Evolutionary conservation across 768 basidiomycete genomes (phyloP).

Genomic region (Panus rudis): DNA sequence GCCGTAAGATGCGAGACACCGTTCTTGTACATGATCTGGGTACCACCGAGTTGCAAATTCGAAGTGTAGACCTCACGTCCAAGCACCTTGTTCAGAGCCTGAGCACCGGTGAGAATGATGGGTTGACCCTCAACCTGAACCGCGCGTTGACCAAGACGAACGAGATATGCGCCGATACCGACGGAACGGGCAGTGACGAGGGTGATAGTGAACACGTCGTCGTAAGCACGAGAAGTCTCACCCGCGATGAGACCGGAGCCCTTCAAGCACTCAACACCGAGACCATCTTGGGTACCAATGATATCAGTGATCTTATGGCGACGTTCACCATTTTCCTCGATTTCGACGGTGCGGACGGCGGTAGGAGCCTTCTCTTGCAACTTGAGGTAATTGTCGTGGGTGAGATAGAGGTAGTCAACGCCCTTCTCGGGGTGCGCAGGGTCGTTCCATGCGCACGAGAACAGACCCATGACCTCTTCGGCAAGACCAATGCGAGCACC

Average conservation of each 20-base stretch:
- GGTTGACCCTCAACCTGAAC: conserved; percentile 99
- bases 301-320: conserved; percentile 94
- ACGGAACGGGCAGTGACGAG: conserved; percentile 98
- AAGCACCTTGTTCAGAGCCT: conserved; percentile 96
- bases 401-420: conserved; percentile 92
- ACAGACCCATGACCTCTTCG: conserved; percentile 82
- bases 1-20: conserved; percentile 97
- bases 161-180: conserved; percentile 98
- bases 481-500: conserved; percentile 95
- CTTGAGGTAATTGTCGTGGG: conserved; percentile 84
- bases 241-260: conserved; percentile 98
- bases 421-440: conserved; percentile 84
- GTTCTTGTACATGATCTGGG: conserved; percentile 99
- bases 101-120: conserved; percentile 96
- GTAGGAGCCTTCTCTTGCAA: conserved; percentile 79
- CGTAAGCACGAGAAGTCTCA: conserved; percentile 96
- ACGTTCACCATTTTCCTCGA: conserved; percentile 79
- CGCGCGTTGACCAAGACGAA: conserved; percentile 94
- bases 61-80: conserved; percentile 99
- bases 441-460: conserved; percentile 90
- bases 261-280: conserved; percentile 92
- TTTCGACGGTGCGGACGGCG: conserved; percentile 74
- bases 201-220: conserved; percentile 99
- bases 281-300: conserved; percentile 94
- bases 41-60: conserved; percentile 96